Base-by-base conservation (phyloP, 176 grass and related monocot genomes). In the Lolium multiflorum region DNA sequence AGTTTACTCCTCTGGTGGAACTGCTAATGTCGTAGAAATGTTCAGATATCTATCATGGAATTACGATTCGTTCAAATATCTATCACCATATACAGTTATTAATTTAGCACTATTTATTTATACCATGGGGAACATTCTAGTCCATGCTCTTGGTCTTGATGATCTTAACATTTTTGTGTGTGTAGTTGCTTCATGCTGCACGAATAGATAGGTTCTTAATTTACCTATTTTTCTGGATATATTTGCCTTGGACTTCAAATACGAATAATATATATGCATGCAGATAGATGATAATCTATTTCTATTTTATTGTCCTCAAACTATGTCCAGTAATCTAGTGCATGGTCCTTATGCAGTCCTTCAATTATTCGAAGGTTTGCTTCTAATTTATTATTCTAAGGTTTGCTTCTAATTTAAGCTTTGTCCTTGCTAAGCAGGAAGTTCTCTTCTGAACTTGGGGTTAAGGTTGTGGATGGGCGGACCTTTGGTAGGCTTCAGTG, bases 391-490 rank as follows among this genome's bases (percentile, higher is more conserved):
- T 43, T 43, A 7, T 43, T 43, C 41, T 43, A 43, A 59, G 5
- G 69, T 18, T 22, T 78, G 2, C 16, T 31, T 84, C 13, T 77
- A 81, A 63, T 57, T 55, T 85, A 46, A 26, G 17, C 15, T 8
- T 85, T 85, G 10, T 44, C 14, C 64, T 44, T 72, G 63, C 77
- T 71, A 7, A 55, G 11, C 70, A 82, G 86, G 60, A 85, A 43
- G 24, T 87, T 77, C 25, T 85, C 76, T 89, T 38, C 10, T 54
- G n/a, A 51, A 82, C 76, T 87, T 55, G 9, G 77, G 71, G 57
- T 72, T 39, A 82, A 76, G 85, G 14, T 83, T 83, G 82, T 94
- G 94, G 89, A 97, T 97, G 94, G 92, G 83, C 54, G 76, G 73
- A 87, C 80, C 92, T 88, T 87, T 84, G 58, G 86, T 9, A 3